phyloP scores from a whole-genome alignment of 176 grass and related monocot species.

The Oryza meyeriana region DNA sequence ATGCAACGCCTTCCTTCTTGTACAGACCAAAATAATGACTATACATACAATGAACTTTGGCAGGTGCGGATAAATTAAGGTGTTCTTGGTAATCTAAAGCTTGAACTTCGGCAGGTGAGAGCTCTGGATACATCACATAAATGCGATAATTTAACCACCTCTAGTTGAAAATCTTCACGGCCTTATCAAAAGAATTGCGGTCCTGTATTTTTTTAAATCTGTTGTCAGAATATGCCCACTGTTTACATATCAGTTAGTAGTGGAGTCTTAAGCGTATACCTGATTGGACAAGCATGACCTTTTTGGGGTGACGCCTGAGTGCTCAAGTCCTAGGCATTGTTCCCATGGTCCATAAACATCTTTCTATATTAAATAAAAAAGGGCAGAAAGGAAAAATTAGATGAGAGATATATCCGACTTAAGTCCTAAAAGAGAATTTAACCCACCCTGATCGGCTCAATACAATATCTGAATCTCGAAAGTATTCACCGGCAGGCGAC shows the following conservation, averaged over 20 bases:
- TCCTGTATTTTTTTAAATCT: slow-evolving; percentile 41
- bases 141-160: neutral
- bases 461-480: slow-evolving; percentile 68
- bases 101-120: neutral
- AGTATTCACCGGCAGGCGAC: slow-evolving; percentile 46
- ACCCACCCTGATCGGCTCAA: slow-evolving; percentile 54
- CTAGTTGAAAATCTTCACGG: slow-evolving; percentile 81
- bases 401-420: neutral
- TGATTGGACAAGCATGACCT: slow-evolving; percentile 51
- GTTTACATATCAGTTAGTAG: neutral
- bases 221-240: neutral
- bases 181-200: slow-evolving; percentile 69
- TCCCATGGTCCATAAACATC: slow-evolving; percentile 72
- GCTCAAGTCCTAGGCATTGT: slow-evolving; percentile 65
- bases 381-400: slow-evolving; percentile 6
- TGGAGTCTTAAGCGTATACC: slow-evolving; percentile 33
- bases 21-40: slow-evolving; percentile 15
- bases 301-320: slow-evolving; percentile 52
- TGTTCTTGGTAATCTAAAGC: neutral
- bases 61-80: slow-evolving; percentile 9
- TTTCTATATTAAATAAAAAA: slow-evolving; percentile 34
- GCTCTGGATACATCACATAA: slow-evolving; percentile 1
- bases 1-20: slow-evolving; percentile 17
- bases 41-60: neutral
- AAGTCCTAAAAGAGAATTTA: neutral